Evolutionary conservation across 129 eudicot species (phyloP), one percentile per base, ranked within the genome.

Genomic region (Smallanthus sonchifolius): DNA sequence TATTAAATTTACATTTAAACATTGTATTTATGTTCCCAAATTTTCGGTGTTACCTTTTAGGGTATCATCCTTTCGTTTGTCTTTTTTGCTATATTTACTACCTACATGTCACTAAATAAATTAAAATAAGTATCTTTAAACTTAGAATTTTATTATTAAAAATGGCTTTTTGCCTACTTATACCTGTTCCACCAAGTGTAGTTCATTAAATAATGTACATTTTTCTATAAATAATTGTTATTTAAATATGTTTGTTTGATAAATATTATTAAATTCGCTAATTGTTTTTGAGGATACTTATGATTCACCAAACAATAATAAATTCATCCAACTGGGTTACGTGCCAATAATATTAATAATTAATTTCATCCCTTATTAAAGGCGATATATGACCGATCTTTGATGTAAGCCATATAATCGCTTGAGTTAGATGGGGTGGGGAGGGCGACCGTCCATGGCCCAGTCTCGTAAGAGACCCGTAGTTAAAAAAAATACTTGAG

Each of bases 131-230:
- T 19, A 35, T 51, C 68, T 15, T 54, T 15, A 61, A 16, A 30
- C 45, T 30, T 45, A n/a, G 24, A 62, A 73, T 6, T 28, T 0
- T 43, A 38, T 72, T 72, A 24, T 56, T 72, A 28, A 36, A 28
- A 73, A 20, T 15, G 37, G 9, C 77, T 63, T 72, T 72, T 72
- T 72, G 74, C 83, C 78, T 5, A 79, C 73, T 71, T 78, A 47
- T 48, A 79, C 83, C 83, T 72, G 77, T 64, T 79, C 83, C 83
- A 79, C 83, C 64, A 63, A 61, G 72, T 60, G 65, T 69, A 48
- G 3, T 35, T 63, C 17, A 38, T 44, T 78, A 54, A 28, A 36
- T 2, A 69, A 69, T 10, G 44, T 34, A 69, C 47, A 69, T 4
- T 69, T 66, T n/a, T 30, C n/a, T 52, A 0, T 45, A 35, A 13